Evolutionary conservation across 345 rosid genomes (phyloP).

Genomic region (Cardiospermum halicacabum): DNA sequence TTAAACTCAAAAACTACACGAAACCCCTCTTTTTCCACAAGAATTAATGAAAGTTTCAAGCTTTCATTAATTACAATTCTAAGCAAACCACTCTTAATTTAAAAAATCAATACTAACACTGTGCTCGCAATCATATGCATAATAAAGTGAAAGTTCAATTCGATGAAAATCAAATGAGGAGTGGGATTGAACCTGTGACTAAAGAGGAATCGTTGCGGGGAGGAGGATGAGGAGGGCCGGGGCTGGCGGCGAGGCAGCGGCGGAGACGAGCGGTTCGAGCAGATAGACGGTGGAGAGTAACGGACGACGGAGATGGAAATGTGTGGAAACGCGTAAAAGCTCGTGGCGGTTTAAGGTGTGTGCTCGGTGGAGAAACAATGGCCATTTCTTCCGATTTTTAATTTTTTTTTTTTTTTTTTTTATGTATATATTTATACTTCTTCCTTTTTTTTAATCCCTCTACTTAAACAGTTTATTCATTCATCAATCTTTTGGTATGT

Average conservation of each 20-base stretch:
- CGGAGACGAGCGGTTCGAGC: constrained; percentile 14
- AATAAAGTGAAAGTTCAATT: neutral
- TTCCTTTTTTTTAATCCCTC: too few relatives aligned
- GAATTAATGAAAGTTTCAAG: too few relatives aligned
- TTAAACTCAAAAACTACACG: too few relatives aligned
- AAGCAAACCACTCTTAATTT: too few relatives aligned
- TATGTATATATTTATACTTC: neutral
- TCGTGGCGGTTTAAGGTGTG: neutral
- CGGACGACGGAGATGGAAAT: constrained; percentile 11
- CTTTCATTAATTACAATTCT: too few relatives aligned
- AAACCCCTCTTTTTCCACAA: too few relatives aligned
- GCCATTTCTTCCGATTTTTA: constrained; percentile 14
- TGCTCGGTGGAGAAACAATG: constrained; percentile 15
- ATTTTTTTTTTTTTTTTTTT: neutral
- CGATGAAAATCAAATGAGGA: too few relatives aligned
- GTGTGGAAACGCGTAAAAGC: neutral
- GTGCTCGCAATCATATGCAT: too few relatives aligned
- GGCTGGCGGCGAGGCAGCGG: constrained; percentile 28
- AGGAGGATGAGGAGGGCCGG: constrained; percentile 37
- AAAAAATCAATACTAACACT: too few relatives aligned
- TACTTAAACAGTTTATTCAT: too few relatives aligned
- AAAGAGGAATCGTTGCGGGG: constrained; percentile 29
- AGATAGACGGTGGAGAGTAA: constrained; percentile 20
- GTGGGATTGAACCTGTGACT: constrained; percentile 32
- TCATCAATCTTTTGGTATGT: too few relatives aligned